These are phyloP conservation scores for Backusella liffmaniae DNA, from an alignment of 192 early-diverging fungal genomes.

Conservation along the genomic window DNA sequence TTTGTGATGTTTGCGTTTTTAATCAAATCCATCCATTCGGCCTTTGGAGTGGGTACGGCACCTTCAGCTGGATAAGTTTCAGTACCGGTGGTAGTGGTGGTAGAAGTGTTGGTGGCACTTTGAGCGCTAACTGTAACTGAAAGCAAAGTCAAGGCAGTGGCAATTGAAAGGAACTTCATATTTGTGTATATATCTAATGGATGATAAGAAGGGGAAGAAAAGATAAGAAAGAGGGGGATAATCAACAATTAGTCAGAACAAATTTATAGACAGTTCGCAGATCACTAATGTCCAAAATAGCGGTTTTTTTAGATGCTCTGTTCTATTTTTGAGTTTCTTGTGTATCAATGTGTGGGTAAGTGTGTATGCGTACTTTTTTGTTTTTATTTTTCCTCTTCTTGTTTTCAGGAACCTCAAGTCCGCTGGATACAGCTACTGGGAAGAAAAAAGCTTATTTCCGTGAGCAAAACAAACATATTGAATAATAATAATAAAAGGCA, in stretches of 20 bases:
- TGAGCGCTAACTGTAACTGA: not conserved
- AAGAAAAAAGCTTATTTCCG: not conserved
- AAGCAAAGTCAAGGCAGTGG: conserved; percentile 4
- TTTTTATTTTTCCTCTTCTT: not conserved
- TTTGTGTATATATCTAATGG: not conserved
- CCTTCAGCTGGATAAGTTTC: conserved; percentile 35
- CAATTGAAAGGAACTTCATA: not conserved
- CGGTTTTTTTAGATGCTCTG: not conserved
- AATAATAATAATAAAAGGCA: not conserved
- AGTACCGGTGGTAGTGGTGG: conserved; percentile 18
- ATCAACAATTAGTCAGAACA: not conserved
- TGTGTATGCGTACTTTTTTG: not conserved
- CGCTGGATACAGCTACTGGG: not conserved
- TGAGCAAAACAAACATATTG: not conserved
- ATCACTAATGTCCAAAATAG: conserved; percentile 10
- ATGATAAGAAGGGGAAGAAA: not conserved
- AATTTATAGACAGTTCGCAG: conserved; percentile 1
- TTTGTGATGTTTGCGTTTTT: conserved; percentile 41
- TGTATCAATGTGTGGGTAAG: not conserved
- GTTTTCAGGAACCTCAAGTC: not conserved
- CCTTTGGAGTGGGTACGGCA: conserved; percentile 31
- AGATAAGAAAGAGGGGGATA: not conserved
- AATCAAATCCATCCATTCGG: conserved; percentile 41
- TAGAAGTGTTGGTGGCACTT: not conserved
- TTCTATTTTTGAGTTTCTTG: conserved; percentile 4